Evolutionary conservation across 1,284 basidiomycete genomes (phyloP), one percentile per base, ranked within the genome.

Genomic region (Austroboletus niveus): DNA sequence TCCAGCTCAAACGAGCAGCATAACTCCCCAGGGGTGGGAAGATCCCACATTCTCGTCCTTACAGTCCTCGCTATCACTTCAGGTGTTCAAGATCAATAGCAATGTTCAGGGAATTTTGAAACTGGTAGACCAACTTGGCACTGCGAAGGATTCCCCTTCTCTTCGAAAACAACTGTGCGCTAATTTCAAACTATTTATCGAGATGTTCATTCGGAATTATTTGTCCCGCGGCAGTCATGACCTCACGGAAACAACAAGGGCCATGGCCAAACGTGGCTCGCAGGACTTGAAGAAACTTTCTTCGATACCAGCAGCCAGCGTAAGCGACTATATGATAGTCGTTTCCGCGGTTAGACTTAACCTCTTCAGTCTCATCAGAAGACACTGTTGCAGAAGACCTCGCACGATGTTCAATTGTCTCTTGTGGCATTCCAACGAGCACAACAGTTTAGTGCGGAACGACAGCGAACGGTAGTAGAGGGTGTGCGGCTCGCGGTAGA

Each of bases 51-150:
- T 98, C 70, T 75, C 81, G 20, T 77, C 76, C 41, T 75, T 98
- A 17, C 92, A 97, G 64, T 87, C 87, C 27, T 89, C 89, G 17
- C 78, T 99, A 47, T 92, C 93, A 1, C 80, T 98, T 15, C 96
- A 98, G 69, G 90, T 98, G 55, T 98, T 99, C 86, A 98, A 98
- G 81, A 94, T 99, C 76, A 96, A 97, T 65, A 84, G 91, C 55
- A 99, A 99, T 72, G 94, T 98, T 7, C 90, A 95, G 62, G 95
- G 92, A 12, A 96, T 99, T 48, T 75, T 94, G 65, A 92, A 93
- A 68, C 79, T 96, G 22, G 89, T 99, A 11, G 92, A 97, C 63
- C 89, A 96, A 69, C 79, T 98, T 4, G 94, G 94, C 5, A 91
- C 87, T 0, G 74, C 74, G 22, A 83, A 84, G 61, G 94, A 97